These are phyloP conservation scores for Punica granatum DNA, from an alignment of 345 rosid genomes.

Conservation along the genomic window DNA sequence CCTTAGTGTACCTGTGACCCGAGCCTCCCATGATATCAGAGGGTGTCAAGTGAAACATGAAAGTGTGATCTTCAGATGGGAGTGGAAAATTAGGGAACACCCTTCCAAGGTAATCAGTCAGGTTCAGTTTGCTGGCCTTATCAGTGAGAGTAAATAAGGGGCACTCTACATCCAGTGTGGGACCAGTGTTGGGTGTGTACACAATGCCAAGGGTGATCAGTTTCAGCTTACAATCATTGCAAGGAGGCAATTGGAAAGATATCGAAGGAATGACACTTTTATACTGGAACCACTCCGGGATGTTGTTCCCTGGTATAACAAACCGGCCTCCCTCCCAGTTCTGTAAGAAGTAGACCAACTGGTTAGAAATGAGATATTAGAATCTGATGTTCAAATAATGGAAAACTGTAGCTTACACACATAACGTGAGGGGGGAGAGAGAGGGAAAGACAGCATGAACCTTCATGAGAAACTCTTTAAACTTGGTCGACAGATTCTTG, in stretches of 20 bases:
- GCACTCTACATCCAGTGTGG: not conserved
- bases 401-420: too few relatives aligned
- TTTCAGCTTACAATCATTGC: not conserved
- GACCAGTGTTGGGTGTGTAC: not conserved
- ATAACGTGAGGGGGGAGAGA: not conserved
- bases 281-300: not conserved
- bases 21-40: constrained; percentile 1
- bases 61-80: not conserved
- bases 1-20: not conserved
- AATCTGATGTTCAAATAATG: too few relatives aligned
- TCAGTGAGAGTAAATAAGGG: not conserved
- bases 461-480: not conserved
- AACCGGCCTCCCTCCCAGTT: not conserved
- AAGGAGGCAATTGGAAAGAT: not conserved
- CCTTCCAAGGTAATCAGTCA: not conserved
- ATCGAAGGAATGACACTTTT: not conserved
- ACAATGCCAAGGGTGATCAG: not conserved
- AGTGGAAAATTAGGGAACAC: not conserved
- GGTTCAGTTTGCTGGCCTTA: not conserved
- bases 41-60: not conserved
- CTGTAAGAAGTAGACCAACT: not conserved
- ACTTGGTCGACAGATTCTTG: not conserved
- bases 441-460: not conserved
- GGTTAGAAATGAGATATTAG: not conserved
- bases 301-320: not conserved